Conservation (phyloP, 257 asterid genomes). For the Salvia splendens region DNA sequence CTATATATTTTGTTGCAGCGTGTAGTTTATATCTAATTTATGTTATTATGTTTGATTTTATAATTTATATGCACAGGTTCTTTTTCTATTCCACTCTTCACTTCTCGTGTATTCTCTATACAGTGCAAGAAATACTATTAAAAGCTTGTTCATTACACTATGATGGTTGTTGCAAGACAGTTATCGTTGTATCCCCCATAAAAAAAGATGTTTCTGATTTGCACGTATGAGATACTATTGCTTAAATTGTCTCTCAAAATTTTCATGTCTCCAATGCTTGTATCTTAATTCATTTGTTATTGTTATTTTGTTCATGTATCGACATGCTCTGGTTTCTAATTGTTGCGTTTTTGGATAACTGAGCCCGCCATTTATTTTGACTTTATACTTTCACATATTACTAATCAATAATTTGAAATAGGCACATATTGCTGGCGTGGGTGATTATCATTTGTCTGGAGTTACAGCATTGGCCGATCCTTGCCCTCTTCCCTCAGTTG, state of each 20-base stretch:
- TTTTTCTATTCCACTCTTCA: background rate
- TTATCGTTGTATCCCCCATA: constrained; percentile 1
- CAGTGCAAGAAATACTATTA: background rate
- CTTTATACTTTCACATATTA: constrained; percentile 5
- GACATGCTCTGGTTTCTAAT: background rate
- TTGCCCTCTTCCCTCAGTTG: constrained; percentile 95
- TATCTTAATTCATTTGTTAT: background rate
- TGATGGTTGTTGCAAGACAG: background rate
- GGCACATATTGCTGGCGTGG: constrained; percentile 99
- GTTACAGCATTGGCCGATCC: constrained; percentile 79
- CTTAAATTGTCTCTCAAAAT: background rate
- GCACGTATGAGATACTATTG: background rate
- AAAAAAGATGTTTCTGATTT: background rate
- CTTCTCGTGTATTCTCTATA: background rate
- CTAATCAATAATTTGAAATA: constrained; percentile 33
- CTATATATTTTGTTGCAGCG: background rate
- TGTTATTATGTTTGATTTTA: background rate
- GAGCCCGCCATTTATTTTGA: background rate
- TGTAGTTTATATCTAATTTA: background rate
- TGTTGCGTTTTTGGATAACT: background rate
- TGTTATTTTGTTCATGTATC: constrained; percentile 10
- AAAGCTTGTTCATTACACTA: background rate
- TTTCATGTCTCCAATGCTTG: background rate
- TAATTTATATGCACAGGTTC: background rate
- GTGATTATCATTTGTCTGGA: constrained; percentile 75